A percentile compares a stretch with the other conserved stretches of the same genome.
These are phyloP conservation scores for Pythium dissimile DNA, from an alignment of 352 stramenopile species.

Conservation along the genomic window DNA sequence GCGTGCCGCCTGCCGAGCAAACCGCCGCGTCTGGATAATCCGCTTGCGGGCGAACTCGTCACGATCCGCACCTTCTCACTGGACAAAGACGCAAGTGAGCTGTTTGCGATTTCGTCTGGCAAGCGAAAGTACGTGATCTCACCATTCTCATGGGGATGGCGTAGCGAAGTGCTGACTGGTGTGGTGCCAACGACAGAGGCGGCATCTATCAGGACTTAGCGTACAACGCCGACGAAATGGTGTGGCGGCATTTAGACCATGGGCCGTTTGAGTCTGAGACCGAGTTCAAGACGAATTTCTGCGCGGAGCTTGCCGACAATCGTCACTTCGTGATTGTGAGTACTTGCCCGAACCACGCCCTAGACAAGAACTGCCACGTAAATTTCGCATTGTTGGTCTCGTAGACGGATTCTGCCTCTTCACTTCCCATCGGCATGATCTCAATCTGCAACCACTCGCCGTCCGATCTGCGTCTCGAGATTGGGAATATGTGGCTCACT, in stretches of 20 bases:
- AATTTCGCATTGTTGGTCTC: constrained; percentile 53
- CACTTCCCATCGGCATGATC: constrained; percentile 72
- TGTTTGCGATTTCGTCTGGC: constrained; percentile 55
- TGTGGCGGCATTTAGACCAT: constrained; percentile 69
- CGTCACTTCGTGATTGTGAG: constrained; percentile 62
- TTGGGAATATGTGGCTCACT: constrained; percentile 77
- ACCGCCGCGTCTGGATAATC: constrained; percentile 29
- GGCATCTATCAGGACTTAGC: constrained; percentile 57
- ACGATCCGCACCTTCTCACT: constrained; percentile 42
- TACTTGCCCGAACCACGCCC: too few relatives aligned
- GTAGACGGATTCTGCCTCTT: constrained; percentile 44
- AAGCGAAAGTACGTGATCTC: constrained; percentile 25
- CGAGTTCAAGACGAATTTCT: constrained; percentile 38
- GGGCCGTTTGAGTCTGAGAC: constrained; percentile 46
- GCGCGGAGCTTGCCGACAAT: constrained; percentile 27
- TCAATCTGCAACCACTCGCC: constrained; percentile 72
- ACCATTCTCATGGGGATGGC: too few relatives aligned
- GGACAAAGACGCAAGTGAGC: constrained; percentile 20
- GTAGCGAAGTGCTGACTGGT: too few relatives aligned
- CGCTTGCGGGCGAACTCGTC: constrained; percentile 40
- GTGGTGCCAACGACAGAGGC: constrained; percentile 17
- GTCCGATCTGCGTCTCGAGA: constrained; percentile 69
- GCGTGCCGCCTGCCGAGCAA: constrained; percentile 35
- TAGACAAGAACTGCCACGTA: too few relatives aligned
- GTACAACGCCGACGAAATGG: constrained; percentile 74